Evolutionary conservation across 441 rosid genomes (phyloP).

Genomic region (Eugenia klotzschiana): DNA sequence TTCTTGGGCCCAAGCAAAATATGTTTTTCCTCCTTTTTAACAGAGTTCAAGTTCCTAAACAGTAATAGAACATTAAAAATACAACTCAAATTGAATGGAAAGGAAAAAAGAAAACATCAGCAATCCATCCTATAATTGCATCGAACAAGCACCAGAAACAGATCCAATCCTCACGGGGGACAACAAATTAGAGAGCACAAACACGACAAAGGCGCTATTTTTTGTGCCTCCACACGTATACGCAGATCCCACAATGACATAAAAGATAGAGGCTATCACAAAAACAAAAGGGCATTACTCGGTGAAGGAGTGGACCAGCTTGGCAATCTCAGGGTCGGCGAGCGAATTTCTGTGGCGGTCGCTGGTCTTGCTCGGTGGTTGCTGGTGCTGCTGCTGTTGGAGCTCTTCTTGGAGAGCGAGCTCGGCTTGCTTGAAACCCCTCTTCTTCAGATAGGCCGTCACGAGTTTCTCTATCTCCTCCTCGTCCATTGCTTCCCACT

Average conservation of each 20-base stretch:
- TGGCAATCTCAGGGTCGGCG: conserved; percentile 5
- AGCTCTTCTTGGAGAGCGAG: conserved; percentile 10
- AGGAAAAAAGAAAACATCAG: not conserved
- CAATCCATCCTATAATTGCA: not conserved
- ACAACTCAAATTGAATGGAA: not conserved
- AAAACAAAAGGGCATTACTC: not conserved
- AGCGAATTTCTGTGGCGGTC: not conserved
- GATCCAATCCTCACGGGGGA: not conserved
- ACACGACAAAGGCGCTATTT: not conserved
- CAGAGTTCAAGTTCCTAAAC: not conserved
- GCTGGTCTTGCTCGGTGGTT: not conserved
- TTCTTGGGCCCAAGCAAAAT: not conserved
- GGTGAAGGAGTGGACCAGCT: conserved; percentile 5
- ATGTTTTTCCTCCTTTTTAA: not conserved
- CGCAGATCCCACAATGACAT: not conserved
- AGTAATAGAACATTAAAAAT: not conserved
- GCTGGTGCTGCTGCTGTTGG: not conserved
- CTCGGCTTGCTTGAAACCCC: conserved; percentile 12
- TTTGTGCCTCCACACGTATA: not conserved
- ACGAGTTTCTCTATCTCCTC: conserved; percentile 8
- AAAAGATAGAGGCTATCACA: not conserved
- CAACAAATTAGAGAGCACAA: not conserved
- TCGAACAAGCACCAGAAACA: not conserved
- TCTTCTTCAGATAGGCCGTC: conserved; percentile 10
- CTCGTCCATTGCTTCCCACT: not conserved